phyloP scores from a whole-genome alignment of 2,329 filamentous ascomycete genomes.

The Ophidiomyces ophidiicola region DNA sequence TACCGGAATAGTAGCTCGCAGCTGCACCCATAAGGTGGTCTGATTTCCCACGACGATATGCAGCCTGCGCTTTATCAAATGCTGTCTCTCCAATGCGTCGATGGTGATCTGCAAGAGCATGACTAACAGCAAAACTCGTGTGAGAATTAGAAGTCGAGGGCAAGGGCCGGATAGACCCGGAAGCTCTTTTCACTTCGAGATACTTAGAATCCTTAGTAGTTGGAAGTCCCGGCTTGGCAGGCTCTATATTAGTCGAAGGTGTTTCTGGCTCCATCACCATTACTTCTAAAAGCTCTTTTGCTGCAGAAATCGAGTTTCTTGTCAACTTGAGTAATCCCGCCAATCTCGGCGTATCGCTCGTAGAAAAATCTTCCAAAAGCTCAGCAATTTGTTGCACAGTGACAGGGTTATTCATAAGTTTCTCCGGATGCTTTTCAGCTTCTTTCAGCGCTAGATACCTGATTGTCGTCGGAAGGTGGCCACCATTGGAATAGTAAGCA shows the following conservation, averaged over 20 bases:
- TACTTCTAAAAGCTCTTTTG: constrained; percentile 48
- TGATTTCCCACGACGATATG: constrained; percentile 52
- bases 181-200: not conserved
- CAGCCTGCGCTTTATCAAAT: constrained; percentile 45
- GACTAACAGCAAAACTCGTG: constrained; percentile 19
- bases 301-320: constrained; percentile 44
- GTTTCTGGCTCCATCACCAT: constrained; percentile 30
- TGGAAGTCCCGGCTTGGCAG: constrained; percentile 39
- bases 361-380: constrained; percentile 44
- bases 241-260: constrained; percentile 30
- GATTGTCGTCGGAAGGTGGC: constrained; percentile 46
- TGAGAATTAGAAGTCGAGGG: not conserved
- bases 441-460: constrained; percentile 40
- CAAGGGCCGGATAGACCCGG: not conserved
- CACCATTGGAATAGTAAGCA: constrained; percentile 47
- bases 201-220: constrained; percentile 20
- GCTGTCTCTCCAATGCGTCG: constrained; percentile 39
- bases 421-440: constrained; percentile 29
- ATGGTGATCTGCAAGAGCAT: constrained; percentile 34
- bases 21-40: constrained; percentile 63
- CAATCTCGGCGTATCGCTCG: constrained; percentile 38
- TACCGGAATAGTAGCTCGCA: constrained; percentile 61
- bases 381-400: constrained; percentile 41
- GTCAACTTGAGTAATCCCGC: constrained; percentile 46
- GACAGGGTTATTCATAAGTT: constrained; percentile 31